Percentiles rank a stretch among this genome's conserved stretches.
phyloP scores from a whole-genome alignment of 305 asterid genomes.

The Withania somnifera region DNA sequence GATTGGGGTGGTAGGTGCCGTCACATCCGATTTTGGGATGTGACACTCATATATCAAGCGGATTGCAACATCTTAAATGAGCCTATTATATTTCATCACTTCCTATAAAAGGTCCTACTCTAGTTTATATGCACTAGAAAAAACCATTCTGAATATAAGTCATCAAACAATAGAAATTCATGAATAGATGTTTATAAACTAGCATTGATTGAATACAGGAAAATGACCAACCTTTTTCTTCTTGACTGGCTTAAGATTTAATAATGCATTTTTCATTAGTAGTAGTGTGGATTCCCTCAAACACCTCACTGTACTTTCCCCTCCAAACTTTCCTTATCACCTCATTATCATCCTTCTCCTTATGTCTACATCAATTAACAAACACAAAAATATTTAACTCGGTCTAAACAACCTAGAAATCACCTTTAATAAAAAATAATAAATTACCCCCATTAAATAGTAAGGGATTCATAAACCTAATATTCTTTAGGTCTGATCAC shows the following conservation, averaged over 20 bases:
- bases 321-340: slow-evolving; percentile 28
- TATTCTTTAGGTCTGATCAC: slow-evolving; percentile 82
- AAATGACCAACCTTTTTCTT: slow-evolving; percentile 21
- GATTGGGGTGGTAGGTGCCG: too few species aligned
- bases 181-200: not conserved
- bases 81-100: not conserved
- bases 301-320: slow-evolving; percentile 33
- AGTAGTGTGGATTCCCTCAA: slow-evolving; percentile 20
- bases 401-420: not conserved
- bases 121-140: not conserved
- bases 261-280: slow-evolving; percentile 23
- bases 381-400: not conserved
- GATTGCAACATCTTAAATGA: not conserved
- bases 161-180: not conserved
- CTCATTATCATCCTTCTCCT: slow-evolving; percentile 26
- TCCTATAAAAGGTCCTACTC: not conserved
- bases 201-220: not conserved
- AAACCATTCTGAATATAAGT: not conserved
- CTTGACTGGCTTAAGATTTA: slow-evolving; percentile 27
- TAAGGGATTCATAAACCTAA: slow-evolving; percentile 88
- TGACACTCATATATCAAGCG: not conserved
- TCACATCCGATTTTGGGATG: too few species aligned
- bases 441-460: slow-evolving; percentile 93
- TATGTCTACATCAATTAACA: not conserved
- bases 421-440: not conserved